Evolutionary conservation across 2,329 filamentous ascomycete species (phyloP).

Genomic region (Microsporum canis): DNA sequence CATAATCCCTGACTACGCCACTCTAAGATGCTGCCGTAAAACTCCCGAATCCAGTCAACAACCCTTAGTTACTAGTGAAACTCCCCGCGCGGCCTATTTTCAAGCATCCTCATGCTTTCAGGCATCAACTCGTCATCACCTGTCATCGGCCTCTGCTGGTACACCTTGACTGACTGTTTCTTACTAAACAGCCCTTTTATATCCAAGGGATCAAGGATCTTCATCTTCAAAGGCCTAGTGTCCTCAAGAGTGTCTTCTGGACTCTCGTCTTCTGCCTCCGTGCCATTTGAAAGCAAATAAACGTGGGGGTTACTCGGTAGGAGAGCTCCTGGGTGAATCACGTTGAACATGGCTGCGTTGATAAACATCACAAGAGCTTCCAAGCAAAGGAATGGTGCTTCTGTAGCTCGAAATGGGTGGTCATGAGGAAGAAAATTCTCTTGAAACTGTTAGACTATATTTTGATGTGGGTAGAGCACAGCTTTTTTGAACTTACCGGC

Average conservation of each 20-base stretch:
- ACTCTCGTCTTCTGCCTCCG: slow-evolving; percentile 7
- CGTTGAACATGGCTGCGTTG: slow-evolving; percentile 8
- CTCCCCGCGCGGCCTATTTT: background rate
- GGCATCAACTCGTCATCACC: background rate
- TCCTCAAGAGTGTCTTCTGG: slow-evolving; percentile 5
- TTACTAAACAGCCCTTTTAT: slow-evolving; percentile 7
- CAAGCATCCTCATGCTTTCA: background rate
- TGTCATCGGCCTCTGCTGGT: background rate
- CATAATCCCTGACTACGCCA: background rate
- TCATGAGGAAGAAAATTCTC: slow-evolving; percentile 8
- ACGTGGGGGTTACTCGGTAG: slow-evolving; percentile 7
- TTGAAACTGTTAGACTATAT: background rate
- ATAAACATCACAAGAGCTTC: slow-evolving; percentile 9
- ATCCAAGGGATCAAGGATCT: slow-evolving; percentile 10
- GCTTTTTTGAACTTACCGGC: slow-evolving; percentile 1
- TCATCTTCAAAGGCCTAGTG: slow-evolving; percentile 5
- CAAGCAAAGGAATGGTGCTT: slow-evolving; percentile 7
- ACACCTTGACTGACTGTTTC: background rate
- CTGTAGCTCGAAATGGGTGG: slow-evolving; percentile 6
- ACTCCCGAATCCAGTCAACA: background rate
- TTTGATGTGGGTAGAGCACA: background rate
- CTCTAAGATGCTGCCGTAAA: background rate
- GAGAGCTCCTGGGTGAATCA: slow-evolving; percentile 9
- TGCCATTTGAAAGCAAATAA: slow-evolving; percentile 5
- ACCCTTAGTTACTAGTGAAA: background rate